phyloP scores from a whole-genome alignment of 768 basidiomycete genomes.

The Favolaschia claudopus region DNA sequence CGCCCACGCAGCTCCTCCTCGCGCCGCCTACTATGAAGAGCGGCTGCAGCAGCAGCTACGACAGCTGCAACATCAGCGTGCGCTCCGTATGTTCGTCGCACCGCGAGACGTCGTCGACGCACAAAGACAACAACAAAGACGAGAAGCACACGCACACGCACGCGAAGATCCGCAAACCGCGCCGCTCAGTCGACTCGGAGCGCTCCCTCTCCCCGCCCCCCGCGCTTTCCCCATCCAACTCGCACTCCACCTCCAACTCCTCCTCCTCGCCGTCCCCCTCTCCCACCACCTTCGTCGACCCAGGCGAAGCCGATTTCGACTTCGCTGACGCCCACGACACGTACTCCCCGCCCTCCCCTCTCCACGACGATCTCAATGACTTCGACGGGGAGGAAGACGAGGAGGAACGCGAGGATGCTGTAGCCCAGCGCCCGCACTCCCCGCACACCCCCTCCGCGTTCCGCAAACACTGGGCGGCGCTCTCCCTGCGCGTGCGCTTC shows the following conservation, averaged over 20 bases:
- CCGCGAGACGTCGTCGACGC: too few species aligned
- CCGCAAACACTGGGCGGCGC: constrained; percentile 18
- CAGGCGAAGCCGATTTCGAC: background rate
- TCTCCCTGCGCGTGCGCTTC: constrained; percentile 26
- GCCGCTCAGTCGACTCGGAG: constrained; percentile 9
- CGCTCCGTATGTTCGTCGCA: background rate
- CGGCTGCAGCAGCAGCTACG: too few species aligned
- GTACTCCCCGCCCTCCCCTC: too few species aligned
- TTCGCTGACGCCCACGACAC: background rate
- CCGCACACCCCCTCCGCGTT: background rate
- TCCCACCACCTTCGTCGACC: background rate
- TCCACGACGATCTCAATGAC: too few species aligned
- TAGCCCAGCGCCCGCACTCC: background rate
- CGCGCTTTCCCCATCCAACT: background rate
- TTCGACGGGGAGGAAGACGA: too few species aligned
- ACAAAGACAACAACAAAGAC: too few species aligned
- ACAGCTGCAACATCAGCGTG: background rate
- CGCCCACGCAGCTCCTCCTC: background rate
- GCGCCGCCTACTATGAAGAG: too few species aligned
- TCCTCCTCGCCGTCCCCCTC: too few species aligned
- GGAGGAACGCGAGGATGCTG: background rate
- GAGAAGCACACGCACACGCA: background rate
- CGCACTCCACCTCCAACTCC: background rate
- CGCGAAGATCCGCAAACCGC: constrained; percentile 23
- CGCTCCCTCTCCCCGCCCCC: background rate